Percentiles rank a stretch among this genome's conserved stretches.
Conservation (phyloP, 106 monocot genomes). For the Allium cepa region DNA sequence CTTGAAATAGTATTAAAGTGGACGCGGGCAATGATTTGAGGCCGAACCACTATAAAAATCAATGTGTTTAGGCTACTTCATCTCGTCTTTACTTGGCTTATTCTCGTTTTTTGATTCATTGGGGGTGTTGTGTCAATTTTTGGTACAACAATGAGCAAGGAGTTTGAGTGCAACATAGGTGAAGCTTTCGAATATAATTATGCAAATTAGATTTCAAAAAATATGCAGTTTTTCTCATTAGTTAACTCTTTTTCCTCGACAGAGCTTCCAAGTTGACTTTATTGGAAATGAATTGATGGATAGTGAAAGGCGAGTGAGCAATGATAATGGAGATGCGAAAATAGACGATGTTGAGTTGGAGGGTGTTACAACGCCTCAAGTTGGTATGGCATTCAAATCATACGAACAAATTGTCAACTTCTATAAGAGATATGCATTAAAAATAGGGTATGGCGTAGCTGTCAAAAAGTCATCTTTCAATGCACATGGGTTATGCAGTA, state of each 20-base stretch:
- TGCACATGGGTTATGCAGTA: slow-evolving; percentile 25
- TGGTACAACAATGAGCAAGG: not conserved
- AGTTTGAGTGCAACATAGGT: not conserved
- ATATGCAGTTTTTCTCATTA: not conserved
- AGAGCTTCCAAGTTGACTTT: slow-evolving; percentile 17
- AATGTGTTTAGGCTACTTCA: not conserved
- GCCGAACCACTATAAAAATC: no score
- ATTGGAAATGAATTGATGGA: not conserved
- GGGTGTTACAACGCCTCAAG: slow-evolving; percentile 31
- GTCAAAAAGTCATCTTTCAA: slow-evolving; percentile 51
- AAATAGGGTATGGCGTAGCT: slow-evolving; percentile 38
- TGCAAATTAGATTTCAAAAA: not conserved
- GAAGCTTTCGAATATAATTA: not conserved
- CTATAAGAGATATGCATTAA: slow-evolving; percentile 45
- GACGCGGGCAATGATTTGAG: no score
- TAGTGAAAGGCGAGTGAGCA: slow-evolving; percentile 5
- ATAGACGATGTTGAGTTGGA: slow-evolving; percentile 9
- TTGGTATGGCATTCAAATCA: slow-evolving; percentile 48
- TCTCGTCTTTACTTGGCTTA: not conserved
- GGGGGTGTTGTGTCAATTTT: not conserved
- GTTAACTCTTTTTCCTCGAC: not conserved
- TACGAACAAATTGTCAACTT: slow-evolving; percentile 47
- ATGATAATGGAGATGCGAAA: slow-evolving; percentile 4
- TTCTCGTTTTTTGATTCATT: not conserved
- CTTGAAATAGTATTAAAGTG: no score